Evolutionary conservation across 1,139 yeast species (phyloP).

Genomic region (Kurtzmaniella quercitrusa): DNA sequence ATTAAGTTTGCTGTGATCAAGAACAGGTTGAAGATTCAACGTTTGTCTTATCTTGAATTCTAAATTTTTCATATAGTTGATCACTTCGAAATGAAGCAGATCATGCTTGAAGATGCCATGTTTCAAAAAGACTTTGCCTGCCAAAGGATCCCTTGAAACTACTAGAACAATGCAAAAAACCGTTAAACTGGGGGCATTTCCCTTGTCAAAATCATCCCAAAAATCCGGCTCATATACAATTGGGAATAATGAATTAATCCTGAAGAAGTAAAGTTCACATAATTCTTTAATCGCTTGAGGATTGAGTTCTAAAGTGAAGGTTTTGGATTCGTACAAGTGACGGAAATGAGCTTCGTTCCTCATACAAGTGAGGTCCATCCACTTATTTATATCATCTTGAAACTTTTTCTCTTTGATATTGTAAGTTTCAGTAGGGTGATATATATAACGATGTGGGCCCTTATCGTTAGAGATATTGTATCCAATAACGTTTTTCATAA

Average conservation of each 20-base stretch:
- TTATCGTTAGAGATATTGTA: not conserved
- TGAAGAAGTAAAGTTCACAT: slow-evolving; percentile 25
- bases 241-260: slow-evolving; percentile 32
- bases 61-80: not conserved
- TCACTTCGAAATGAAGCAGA: not conserved
- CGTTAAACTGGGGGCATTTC: slow-evolving; percentile 19
- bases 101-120: slow-evolving; percentile 15
- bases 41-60: slow-evolving; percentile 18
- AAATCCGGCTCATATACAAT: slow-evolving; percentile 24
- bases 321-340: slow-evolving; percentile 23
- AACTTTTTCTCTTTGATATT: not conserved
- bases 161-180: slow-evolving; percentile 26
- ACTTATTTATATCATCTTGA: not conserved
- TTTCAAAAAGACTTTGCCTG: slow-evolving; percentile 20
- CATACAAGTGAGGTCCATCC: slow-evolving; percentile 6
- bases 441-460: not conserved
- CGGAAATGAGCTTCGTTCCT: slow-evolving; percentile 13
- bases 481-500: not conserved
- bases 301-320: slow-evolving; percentile 27
- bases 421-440: not conserved
- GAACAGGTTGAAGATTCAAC: slow-evolving; percentile 20
- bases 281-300: slow-evolving; percentile 18
- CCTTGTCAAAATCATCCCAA: slow-evolving; percentile 23
- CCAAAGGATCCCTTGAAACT: slow-evolving; percentile 24
- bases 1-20: slow-evolving; percentile 30